These are phyloP conservation scores for Clavispora santaluciae DNA, from an alignment of 805 yeast species.

Conservation along the genomic window DNA sequence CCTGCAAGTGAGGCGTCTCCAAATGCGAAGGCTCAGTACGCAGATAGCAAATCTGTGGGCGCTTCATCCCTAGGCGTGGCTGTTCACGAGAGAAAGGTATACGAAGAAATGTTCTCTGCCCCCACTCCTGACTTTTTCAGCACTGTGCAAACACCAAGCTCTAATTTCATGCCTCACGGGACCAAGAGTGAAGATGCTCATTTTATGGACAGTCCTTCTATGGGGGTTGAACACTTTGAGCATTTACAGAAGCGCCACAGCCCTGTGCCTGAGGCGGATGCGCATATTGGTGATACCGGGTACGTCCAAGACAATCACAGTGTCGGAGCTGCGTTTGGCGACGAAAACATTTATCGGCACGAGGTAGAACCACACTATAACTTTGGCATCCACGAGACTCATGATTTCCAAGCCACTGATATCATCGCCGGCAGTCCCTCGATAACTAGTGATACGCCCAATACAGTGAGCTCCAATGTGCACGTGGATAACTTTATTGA, in stretches of 20 bases:
- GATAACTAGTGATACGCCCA: constrained; percentile 10
- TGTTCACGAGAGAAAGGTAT: constrained; percentile 4
- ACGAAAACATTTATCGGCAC: not conserved
- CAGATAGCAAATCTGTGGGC: not conserved
- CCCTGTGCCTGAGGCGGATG: not conserved
- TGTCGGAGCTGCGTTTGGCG: not conserved
- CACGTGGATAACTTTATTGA: constrained; percentile 24
- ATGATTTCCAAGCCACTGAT: constrained; percentile 10
- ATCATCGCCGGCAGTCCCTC: constrained; percentile 12
- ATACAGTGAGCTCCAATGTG: constrained; percentile 8
- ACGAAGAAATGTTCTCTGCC: constrained; percentile 9
- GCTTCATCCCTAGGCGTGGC: not conserved
- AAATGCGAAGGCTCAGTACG: not conserved
- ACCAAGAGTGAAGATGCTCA: constrained; percentile 7
- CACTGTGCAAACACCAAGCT: constrained; percentile 12
- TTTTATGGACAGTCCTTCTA: constrained; percentile 12
- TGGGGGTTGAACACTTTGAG: constrained; percentile 12
- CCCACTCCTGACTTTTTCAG: constrained; percentile 17
- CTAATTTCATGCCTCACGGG: not conserved
- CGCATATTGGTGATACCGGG: not conserved
- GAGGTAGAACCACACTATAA: constrained; percentile 7
- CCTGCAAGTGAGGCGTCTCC: constrained; percentile 1
- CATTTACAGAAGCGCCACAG: not conserved
- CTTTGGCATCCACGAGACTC: constrained; percentile 7
- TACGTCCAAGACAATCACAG: not conserved